Percentiles rank a stretch among this genome's conserved stretches.
Conservation (phyloP, 176 grass and related monocot genomes). For the Pontederia paniculata region DNA sequence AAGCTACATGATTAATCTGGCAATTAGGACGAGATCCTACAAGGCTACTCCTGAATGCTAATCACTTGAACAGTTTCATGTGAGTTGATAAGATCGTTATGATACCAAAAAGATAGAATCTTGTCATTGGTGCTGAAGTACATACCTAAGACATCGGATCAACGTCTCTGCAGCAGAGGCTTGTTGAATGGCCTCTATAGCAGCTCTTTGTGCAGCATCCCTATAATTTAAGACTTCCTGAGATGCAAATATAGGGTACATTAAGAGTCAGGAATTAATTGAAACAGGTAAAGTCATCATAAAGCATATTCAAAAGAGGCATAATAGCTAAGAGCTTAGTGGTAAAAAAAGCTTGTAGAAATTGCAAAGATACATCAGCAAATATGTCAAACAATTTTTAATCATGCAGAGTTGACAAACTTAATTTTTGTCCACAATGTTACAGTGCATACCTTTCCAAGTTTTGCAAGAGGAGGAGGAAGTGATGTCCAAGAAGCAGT, state of each 20-base stretch:
- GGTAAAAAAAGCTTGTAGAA: not conserved
- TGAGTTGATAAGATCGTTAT: not conserved
- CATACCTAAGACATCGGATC: constrained; percentile 15
- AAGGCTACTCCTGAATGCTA: too few species aligned
- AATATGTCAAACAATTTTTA: not conserved
- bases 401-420: not conserved
- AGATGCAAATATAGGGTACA: not conserved
- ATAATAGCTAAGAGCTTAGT: too few species aligned
- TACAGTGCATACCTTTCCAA: constrained; percentile 9
- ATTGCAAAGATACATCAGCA: not conserved
- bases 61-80: not conserved
- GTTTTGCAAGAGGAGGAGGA: constrained; percentile 14
- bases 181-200: constrained; percentile 13
- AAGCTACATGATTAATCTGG: too few species aligned
- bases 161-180: constrained; percentile 10
- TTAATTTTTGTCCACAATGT: not conserved
- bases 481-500: constrained; percentile 13
- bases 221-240: constrained; percentile 12
- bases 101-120: not conserved
- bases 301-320: not conserved
- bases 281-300: not conserved
- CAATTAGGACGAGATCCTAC: too few species aligned
- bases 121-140: not conserved
- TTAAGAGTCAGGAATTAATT: not conserved
- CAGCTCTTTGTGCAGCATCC: constrained; percentile 18